Evolutionary conservation across 352 stramenopile genomes (phyloP).

Genomic region (Pythium pyrilobum): DNA sequence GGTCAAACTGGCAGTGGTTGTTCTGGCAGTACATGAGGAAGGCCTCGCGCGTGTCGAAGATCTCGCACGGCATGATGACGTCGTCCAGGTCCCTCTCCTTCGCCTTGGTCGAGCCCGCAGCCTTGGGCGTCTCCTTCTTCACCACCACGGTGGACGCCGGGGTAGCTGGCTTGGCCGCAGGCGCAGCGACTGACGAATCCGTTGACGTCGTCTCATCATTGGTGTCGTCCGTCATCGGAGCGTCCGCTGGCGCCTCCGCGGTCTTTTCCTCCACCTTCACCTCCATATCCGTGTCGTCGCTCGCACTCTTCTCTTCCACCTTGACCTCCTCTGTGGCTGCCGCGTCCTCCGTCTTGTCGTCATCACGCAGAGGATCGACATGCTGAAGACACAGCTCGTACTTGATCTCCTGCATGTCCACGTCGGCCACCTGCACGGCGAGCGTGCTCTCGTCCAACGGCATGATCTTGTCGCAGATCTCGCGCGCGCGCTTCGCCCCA

Average conservation of each 20-base stretch:
- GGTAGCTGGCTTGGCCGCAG: slow-evolving; percentile 12
- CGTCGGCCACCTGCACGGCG: slow-evolving; percentile 47
- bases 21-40: slow-evolving; percentile 88
- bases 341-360: slow-evolving; percentile 7
- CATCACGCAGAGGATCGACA: slow-evolving; percentile 35
- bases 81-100: slow-evolving; percentile 68
- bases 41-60: slow-evolving; percentile 91
- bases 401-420: slow-evolving; percentile 84
- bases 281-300: slow-evolving; percentile 11
- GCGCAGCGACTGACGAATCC: background rate
- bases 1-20: slow-evolving; percentile 89
- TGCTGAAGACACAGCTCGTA: slow-evolving; percentile 52
- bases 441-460: slow-evolving; percentile 57
- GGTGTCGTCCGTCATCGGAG: slow-evolving; percentile 3
- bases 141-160: background rate
- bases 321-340: slow-evolving; percentile 18
- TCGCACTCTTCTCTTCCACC: slow-evolving; percentile 10
- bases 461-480: slow-evolving; percentile 58
- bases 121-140: slow-evolving; percentile 30
- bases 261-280: slow-evolving; percentile 10
- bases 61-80: slow-evolving; percentile 97
- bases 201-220: slow-evolving; percentile 7
- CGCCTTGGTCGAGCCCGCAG: slow-evolving; percentile 31
- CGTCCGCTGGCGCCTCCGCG: background rate
- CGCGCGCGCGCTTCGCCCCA: slow-evolving; percentile 57